A percentile compares a stretch with the other conserved stretches of the same genome.
Evolutionary conservation across 2,329 filamentous ascomycete species (phyloP).

Genomic region (Parascedosporium putredinis): DNA sequence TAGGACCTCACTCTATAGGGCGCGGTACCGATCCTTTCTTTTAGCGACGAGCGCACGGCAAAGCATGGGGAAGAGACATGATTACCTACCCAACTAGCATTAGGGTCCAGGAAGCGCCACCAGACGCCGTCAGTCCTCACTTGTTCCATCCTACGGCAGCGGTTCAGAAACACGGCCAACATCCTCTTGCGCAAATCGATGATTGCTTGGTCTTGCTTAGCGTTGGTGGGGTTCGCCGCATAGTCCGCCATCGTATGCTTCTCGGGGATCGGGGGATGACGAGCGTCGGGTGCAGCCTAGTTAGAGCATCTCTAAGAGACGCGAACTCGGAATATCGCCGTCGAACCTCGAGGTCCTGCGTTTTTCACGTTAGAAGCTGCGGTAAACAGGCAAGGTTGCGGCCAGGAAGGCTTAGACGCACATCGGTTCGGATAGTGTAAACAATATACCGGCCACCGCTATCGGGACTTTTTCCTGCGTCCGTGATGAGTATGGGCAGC

Average conservation of each 20-base stretch:
- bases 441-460: conserved; percentile 90
- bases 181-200: conserved; percentile 96
- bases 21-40: conserved; percentile 12
- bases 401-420: conserved; percentile 31
- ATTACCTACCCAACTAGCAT: conserved; percentile 99
- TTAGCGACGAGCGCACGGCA: neutral
- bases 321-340: conserved; percentile 95
- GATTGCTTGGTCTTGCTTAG: conserved; percentile 93
- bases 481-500: conserved; percentile 80
- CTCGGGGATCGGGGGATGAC: conserved; percentile 93
- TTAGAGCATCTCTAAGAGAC: conserved; percentile 78
- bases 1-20: conserved; percentile 73
- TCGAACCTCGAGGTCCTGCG: conserved; percentile 85
- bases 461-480: conserved; percentile 90
- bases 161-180: conserved; percentile 89
- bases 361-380: neutral
- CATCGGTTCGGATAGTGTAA: conserved; percentile 91
- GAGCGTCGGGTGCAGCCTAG: conserved; percentile 85
- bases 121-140: conserved; percentile 89
- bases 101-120: conserved; percentile 96
- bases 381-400: conserved; percentile 4
- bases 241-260: conserved; percentile 99
- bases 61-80: no score
- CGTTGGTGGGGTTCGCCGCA: conserved; percentile 92
- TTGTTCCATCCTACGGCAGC: conserved; percentile 86